These are phyloP conservation scores for Tremellales sp. DNA, from an alignment of 1,284 basidiomycete genomes.

Conservation along the genomic window DNA sequence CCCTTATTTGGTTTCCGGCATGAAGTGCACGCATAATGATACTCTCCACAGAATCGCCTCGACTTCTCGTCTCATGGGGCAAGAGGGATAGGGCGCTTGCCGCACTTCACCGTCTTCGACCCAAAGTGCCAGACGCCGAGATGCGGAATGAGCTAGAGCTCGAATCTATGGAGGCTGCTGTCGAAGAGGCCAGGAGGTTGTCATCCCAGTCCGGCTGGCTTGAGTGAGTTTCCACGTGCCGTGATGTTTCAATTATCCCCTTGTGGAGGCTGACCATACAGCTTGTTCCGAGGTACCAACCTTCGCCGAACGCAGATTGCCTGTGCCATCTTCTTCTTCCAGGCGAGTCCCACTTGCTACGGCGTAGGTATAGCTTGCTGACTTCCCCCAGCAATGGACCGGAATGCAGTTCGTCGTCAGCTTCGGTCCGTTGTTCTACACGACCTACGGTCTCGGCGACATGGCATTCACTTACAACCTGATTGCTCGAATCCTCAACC, in stretches of 20 bases:
- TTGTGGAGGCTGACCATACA: conserved; percentile 11
- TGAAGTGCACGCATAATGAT: neutral
- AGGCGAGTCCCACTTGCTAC: no score
- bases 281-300: conserved; percentile 19
- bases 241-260: no score
- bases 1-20: neutral
- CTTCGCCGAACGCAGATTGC: conserved; percentile 9
- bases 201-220: neutral
- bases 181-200: conserved; percentile 6
- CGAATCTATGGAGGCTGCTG: conserved; percentile 17
- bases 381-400: conserved; percentile 2
- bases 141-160: conserved; percentile 17
- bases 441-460: conserved; percentile 15
- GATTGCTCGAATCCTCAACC: conserved; percentile 11
- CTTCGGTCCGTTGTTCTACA: conserved; percentile 10
- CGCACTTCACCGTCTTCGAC: conserved; percentile 14
- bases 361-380: no score
- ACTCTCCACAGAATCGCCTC: conserved; percentile 17
- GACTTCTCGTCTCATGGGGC: conserved; percentile 20
- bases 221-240: neutral
- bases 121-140: conserved; percentile 7
- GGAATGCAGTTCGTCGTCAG: conserved; percentile 18
- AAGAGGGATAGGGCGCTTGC: conserved; percentile 11
- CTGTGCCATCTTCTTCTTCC: neutral
- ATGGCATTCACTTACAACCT: conserved; percentile 25